phyloP scores from a whole-genome alignment of 345 rosid species.

The Eutrema japonicum region DNA sequence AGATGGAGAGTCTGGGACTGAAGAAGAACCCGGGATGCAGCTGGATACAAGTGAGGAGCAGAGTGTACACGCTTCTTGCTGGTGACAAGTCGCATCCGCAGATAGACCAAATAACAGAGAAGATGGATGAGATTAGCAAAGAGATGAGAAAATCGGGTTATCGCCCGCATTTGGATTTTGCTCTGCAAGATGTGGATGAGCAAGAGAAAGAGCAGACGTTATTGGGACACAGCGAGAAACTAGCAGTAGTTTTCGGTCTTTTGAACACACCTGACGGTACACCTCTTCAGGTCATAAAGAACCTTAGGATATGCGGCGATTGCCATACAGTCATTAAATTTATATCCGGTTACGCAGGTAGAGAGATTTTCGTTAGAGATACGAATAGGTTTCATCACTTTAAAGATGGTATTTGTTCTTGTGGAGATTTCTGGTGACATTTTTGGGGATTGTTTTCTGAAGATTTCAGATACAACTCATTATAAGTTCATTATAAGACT shows the following conservation, averaged over 20 bases:
- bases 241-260: conserved; percentile 62
- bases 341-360: conserved; percentile 48
- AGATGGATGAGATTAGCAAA: conserved; percentile 45
- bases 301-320: conserved; percentile 74
- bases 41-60: conserved; percentile 64
- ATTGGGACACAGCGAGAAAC: conserved; percentile 68
- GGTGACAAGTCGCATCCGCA: conserved; percentile 54
- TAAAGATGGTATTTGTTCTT: conserved; percentile 60
- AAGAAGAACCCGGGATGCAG: conserved; percentile 76
- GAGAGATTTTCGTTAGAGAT: conserved; percentile 52
- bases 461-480: neutral
- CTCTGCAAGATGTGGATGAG: conserved; percentile 53
- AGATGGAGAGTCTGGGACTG: conserved; percentile 58
- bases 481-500: neutral
- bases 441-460: neutral
- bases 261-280: conserved; percentile 58
- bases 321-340: conserved; percentile 52
- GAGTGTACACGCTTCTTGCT: conserved; percentile 55
- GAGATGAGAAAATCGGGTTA: conserved; percentile 51
- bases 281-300: conserved; percentile 65
- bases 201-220: conserved; percentile 62
- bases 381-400: conserved; percentile 70
- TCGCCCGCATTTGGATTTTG: conserved; percentile 43
- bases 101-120: conserved; percentile 45
- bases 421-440: conserved; percentile 65